phyloP scores from a whole-genome alignment of 2,329 filamentous ascomycete genomes.

The Cercospora sojina region DNA sequence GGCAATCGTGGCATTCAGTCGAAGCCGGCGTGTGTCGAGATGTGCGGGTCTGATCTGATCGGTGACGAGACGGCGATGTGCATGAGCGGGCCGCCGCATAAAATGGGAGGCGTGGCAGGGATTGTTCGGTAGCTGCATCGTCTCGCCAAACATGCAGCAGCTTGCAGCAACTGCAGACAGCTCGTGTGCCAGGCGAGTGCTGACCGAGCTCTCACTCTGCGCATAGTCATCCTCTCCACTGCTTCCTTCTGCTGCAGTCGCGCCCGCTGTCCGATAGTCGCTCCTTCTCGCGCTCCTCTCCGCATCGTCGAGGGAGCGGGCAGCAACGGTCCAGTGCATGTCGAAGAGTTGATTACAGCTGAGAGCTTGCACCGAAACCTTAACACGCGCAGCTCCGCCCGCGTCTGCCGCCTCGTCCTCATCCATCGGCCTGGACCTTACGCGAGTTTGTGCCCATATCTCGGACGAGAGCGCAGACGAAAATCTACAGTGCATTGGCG shows the following conservation, averaged over 20 bases:
- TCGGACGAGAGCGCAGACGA: background rate
- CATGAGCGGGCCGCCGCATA: slow-evolving; percentile 3
- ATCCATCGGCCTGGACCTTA: background rate
- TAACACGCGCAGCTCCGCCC: slow-evolving; percentile 78
- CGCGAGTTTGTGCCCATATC: background rate
- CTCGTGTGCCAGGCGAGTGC: slow-evolving; percentile 1
- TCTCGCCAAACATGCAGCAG: slow-evolving; percentile 2
- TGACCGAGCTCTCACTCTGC: slow-evolving; percentile 64
- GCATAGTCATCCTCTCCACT: slow-evolving; percentile 52
- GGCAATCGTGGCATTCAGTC: background rate
- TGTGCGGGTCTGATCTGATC: background rate
- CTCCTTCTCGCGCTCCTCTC: background rate
- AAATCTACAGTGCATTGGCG: background rate
- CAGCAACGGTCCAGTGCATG: slow-evolving; percentile 83
- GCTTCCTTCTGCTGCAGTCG: background rate
- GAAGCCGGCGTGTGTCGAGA: background rate
- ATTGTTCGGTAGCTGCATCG: background rate
- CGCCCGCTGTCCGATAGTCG: background rate
- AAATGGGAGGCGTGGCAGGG: background rate
- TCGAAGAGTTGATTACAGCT: slow-evolving; percentile 68
- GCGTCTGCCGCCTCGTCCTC: background rate
- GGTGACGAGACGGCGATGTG: background rate
- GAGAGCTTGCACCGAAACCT: slow-evolving; percentile 60
- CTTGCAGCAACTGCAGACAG: background rate
- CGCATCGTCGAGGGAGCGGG: slow-evolving; percentile 44